phyloP scores from a whole-genome alignment of 805 yeast genomes.

The Torulaspora quercuum region DNA sequence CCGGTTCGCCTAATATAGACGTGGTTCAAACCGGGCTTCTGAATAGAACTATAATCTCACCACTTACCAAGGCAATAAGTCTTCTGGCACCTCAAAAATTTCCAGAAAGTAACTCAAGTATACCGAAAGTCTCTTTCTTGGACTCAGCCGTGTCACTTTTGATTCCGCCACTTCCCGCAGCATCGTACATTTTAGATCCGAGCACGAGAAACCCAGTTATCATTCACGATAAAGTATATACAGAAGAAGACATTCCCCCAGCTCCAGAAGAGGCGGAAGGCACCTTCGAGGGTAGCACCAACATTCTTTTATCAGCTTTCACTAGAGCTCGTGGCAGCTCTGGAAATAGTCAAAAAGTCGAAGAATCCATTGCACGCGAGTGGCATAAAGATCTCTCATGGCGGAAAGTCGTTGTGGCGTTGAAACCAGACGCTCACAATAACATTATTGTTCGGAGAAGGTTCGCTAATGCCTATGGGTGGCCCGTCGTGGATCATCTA shows the following conservation, averaged over 20 bases:
- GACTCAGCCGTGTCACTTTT: constrained; percentile 66
- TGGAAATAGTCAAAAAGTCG: constrained; percentile 37
- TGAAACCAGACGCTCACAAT: constrained; percentile 75
- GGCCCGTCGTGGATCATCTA: constrained; percentile 72
- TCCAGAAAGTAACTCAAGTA: constrained; percentile 22
- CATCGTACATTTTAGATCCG: constrained; percentile 62
- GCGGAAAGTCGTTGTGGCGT: constrained; percentile 65
- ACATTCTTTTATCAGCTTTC: constrained; percentile 37
- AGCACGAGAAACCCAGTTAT: constrained; percentile 53
- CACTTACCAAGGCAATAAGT: constrained; percentile 46
- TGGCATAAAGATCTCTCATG: constrained; percentile 67
- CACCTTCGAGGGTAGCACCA: constrained; percentile 20
- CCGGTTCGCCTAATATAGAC: constrained; percentile 8
- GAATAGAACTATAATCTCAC: constrained; percentile 35
- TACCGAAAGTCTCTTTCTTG: constrained; percentile 66
- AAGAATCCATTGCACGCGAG: constrained; percentile 56
- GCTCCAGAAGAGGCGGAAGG: constrained; percentile 16
- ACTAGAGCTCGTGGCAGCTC: constrained; percentile 26
- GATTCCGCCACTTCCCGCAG: constrained; percentile 67
- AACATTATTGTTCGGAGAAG: constrained; percentile 68
- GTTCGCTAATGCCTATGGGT: constrained; percentile 78
- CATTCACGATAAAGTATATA: constrained; percentile 65
- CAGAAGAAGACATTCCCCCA: constrained; percentile 47
- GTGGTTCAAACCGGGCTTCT: constrained; percentile 21
- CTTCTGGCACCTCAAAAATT: constrained; percentile 41